Conservation (phyloP, 768 basidiomycete species). For the Sporobolomyces roseus region DNA sequence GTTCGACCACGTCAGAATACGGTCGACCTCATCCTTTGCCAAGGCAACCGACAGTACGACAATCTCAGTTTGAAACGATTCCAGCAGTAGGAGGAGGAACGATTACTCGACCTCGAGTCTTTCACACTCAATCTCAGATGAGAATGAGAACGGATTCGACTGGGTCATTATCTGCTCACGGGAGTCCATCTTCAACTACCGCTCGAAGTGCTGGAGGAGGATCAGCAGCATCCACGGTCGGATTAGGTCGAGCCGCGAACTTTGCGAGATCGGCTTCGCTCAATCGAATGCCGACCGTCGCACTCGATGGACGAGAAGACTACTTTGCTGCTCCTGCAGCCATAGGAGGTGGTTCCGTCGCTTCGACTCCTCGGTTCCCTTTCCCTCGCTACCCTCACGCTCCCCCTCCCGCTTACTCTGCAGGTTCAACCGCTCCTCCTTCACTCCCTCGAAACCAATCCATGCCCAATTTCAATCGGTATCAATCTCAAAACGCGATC, state of each 20-base stretch:
- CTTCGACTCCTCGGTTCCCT: constrained; percentile 34
- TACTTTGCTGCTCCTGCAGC: constrained; percentile 4
- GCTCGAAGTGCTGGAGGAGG: constrained; percentile 25
- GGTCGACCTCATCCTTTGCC: not conserved
- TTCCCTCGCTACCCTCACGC: constrained; percentile 22
- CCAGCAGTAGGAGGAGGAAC: constrained; percentile 89
- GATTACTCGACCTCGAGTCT: constrained; percentile 75
- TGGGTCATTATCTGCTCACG: constrained; percentile 45
- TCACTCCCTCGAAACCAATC: constrained; percentile 25
- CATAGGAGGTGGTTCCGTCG: too few relatives aligned
- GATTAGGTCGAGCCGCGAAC: constrained; percentile 8
- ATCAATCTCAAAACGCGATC: not conserved
- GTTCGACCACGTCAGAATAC: too few relatives aligned
- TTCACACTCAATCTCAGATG: constrained; percentile 77
- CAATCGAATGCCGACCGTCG: not conserved
- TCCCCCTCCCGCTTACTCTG: constrained; percentile 28
- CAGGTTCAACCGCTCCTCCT: not conserved
- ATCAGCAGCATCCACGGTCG: constrained; percentile 26
- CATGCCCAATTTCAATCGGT: constrained; percentile 9
- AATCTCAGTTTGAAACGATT: constrained; percentile 65
- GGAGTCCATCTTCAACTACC: constrained; percentile 33
- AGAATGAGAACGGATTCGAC: constrained; percentile 40
- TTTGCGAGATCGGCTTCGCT: constrained; percentile 2
- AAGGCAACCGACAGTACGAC: not conserved
- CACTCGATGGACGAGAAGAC: not conserved